Base-by-base conservation (phyloP, 495 filamentous ascomycete species). In the Hyaloscypha hepaticicola region DNA sequence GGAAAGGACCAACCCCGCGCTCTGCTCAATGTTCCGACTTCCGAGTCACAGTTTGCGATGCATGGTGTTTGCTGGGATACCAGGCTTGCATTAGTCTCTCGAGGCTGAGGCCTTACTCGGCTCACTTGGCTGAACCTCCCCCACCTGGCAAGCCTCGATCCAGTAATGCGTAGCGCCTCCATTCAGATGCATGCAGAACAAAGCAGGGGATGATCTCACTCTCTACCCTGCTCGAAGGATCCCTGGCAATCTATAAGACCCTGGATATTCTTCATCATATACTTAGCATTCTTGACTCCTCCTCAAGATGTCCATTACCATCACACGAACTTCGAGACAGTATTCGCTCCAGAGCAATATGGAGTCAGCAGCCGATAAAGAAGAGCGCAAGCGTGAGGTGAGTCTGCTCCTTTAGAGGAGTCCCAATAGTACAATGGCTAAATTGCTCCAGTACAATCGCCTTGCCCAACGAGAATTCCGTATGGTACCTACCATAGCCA, bases 391-490 rank as follows among this genome's bases (percentile, higher is more conserved):
- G 63, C 66, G 72, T 60, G 72, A 74, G 61, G 71, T 67, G 71
- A 34, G 65, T 56, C 29, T 51, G 50, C 38, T 1, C 38, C 12
- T n/a, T 16, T 45, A 9, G 38, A 4, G 12, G 19, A 11, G 38
- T 16, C 4, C 12, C 38, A 45, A 16, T 16, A 19, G 4, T 4
- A 3, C 38, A 8, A 45, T 45, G 38, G 16, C 38, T 45, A 19
- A 45, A 4, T 19, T 45, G 3, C 22, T 26, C n/a, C 25, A 70
- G 66, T 74, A 74, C 53, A 74, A 74, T 51, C 67, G 72, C 16
- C 66, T 74, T 55, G 72, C 72, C n/a, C 72, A 74, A 53, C 55
- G 72, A 58, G 72, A 74, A 62, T 74, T 74, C 55, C 72, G 72
- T 74, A 74, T 55, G 70, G 45, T 28, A 28, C 21, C 26, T 25